Percentiles rank a stretch among this genome's conserved stretches.
Conservation (phyloP, 257 asterid species). For the Plantago ovata region DNA sequence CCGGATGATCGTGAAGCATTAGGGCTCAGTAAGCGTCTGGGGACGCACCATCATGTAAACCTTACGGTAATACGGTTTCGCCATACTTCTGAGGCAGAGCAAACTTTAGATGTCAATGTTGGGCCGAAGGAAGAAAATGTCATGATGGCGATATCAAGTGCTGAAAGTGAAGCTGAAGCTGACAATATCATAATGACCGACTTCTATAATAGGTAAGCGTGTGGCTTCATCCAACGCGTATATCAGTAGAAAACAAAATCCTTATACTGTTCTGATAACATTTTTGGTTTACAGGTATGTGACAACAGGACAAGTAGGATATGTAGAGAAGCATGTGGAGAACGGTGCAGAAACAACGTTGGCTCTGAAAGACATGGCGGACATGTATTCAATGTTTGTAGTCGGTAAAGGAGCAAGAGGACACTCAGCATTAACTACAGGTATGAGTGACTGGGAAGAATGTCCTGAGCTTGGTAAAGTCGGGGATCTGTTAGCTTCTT, state of each 20-base stretch:
- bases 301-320: conserved; percentile 86
- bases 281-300: conserved; percentile 53
- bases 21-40: conserved; percentile 86
- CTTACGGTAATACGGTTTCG: conserved; percentile 83
- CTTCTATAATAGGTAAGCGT: conserved; percentile 71
- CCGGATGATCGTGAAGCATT: conserved; percentile 95
- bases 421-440: conserved; percentile 58
- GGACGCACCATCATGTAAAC: conserved; percentile 79
- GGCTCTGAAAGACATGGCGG: conserved; percentile 85
- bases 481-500: conserved; percentile 93
- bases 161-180: conserved; percentile 52
- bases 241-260: not conserved
- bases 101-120: conserved; percentile 47
- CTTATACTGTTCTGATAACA: not conserved
- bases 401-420: conserved; percentile 86
- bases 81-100: conserved; percentile 36
- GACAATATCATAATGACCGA: conserved; percentile 64
- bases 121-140: conserved; percentile 57
- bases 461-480: conserved; percentile 97
- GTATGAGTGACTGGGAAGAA: conserved; percentile 99
- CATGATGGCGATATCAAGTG: conserved; percentile 60
- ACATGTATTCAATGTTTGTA: conserved; percentile 86
- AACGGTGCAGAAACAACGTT: conserved; percentile 74
- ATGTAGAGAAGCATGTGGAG: conserved; percentile 80
- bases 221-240: not conserved